phyloP scores from a whole-genome alignment of 129 eudicot species.

The Centaurea solstitialis region DNA sequence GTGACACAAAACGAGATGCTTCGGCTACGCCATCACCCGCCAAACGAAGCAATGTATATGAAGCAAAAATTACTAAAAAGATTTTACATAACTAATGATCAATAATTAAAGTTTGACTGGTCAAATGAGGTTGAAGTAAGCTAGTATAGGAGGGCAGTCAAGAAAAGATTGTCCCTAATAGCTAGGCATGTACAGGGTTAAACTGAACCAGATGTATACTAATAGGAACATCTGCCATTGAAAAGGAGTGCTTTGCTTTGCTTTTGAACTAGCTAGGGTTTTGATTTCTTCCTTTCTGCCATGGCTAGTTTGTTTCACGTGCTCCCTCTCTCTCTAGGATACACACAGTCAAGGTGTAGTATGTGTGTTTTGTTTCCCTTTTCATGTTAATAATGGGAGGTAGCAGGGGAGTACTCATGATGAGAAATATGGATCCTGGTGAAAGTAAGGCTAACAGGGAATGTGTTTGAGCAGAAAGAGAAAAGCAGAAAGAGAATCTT shows the following conservation, averaged over 20 bases:
- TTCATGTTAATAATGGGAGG: conserved; percentile 30
- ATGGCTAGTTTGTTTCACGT: conserved; percentile 35
- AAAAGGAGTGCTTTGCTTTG: conserved; percentile 29
- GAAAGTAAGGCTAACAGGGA: conserved; percentile 42
- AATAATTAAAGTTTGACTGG: conserved; percentile 26
- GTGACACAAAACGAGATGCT: too few relatives aligned
- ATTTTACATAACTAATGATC: neutral
- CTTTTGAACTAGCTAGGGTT: conserved; percentile 21
- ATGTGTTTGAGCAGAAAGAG: conserved; percentile 42
- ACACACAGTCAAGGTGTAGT: conserved; percentile 37
- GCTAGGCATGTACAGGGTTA: conserved; percentile 22
- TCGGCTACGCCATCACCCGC: too few relatives aligned
- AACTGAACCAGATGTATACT: conserved; percentile 41
- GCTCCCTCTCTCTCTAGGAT: conserved; percentile 23
- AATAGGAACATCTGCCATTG: conserved; percentile 43
- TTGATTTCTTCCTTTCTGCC: conserved; percentile 14
- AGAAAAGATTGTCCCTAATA: conserved; percentile 15
- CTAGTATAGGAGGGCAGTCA: conserved; percentile 4
- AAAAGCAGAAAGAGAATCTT: conserved; percentile 31
- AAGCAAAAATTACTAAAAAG: neutral
- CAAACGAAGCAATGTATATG: too few relatives aligned
- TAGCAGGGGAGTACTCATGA: conserved; percentile 34
- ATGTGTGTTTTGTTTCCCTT: conserved; percentile 43
- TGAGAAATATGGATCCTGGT: conserved; percentile 43
- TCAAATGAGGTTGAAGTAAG: conserved; percentile 16